Evolutionary conservation across 2,329 filamentous ascomycete species (phyloP).

Genomic region (Didymella arachidicola): DNA sequence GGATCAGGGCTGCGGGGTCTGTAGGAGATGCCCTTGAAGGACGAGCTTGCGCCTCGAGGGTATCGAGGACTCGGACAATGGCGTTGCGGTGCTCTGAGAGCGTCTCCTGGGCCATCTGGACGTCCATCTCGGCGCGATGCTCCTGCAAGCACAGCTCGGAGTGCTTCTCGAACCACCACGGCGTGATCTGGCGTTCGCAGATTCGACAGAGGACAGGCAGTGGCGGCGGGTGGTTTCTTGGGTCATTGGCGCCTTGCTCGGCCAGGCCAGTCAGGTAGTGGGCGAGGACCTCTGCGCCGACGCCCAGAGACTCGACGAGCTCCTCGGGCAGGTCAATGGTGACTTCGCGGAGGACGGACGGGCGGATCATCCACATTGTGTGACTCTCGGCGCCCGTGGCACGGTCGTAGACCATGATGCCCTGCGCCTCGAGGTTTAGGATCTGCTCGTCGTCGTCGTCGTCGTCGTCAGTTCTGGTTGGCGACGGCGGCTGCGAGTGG

Average conservation of each 20-base stretch:
- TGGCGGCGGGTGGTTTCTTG: constrained; percentile 79
- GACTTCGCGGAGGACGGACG: constrained; percentile 88
- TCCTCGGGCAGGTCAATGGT: constrained; percentile 91
- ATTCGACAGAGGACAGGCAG: constrained; percentile 91
- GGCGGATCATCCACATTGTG: constrained; percentile 99
- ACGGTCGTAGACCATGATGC: constrained; percentile 96
- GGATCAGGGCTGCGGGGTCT: constrained; percentile 57
- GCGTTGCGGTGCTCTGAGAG: constrained; percentile 90
- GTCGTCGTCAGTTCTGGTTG: constrained; percentile 32
- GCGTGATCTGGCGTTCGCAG: constrained; percentile 94
- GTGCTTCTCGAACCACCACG: constrained; percentile 99
- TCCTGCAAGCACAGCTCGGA: constrained; percentile 96
- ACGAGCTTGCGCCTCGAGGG: constrained; percentile 79
- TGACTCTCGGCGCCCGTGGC: constrained; percentile 87
- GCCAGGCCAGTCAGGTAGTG: constrained; percentile 90
- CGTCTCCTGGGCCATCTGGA: constrained; percentile 93
- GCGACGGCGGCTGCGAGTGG: constrained; percentile 42
- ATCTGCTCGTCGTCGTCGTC: constrained; percentile 61
- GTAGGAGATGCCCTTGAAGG: constrained; percentile 62
- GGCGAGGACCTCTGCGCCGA: constrained; percentile 92
- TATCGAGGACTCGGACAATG: constrained; percentile 94
- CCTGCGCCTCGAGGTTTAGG: constrained; percentile 90
- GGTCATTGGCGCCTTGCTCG: constrained; percentile 79
- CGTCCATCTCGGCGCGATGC: constrained; percentile 95
- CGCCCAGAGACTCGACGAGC: constrained; percentile 90